Evolutionary conservation across 2,329 filamentous ascomycete genomes (phyloP).

Genomic region (Phaeosphaeriaceae sp.): DNA sequence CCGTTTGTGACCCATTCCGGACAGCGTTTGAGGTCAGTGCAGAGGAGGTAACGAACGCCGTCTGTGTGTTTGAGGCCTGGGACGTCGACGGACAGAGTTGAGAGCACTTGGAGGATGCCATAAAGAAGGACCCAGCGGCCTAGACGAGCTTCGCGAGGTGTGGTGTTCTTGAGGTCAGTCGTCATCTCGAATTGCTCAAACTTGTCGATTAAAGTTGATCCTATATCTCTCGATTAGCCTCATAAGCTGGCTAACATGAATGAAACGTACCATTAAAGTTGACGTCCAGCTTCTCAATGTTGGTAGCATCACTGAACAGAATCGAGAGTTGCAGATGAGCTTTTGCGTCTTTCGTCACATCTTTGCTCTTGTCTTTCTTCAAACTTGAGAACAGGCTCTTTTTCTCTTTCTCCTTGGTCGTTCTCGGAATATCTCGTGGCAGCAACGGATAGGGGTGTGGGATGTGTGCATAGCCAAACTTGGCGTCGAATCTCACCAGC

Average conservation of each 20-base stretch:
- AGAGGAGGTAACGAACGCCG: slow-evolving; percentile 50
- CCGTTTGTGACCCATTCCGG: slow-evolving; percentile 46
- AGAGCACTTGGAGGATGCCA: slow-evolving; percentile 51
- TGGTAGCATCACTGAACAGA: slow-evolving; percentile 50
- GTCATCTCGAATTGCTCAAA: slow-evolving; percentile 51
- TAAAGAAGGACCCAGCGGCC: slow-evolving; percentile 55
- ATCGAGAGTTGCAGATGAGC: slow-evolving; percentile 49
- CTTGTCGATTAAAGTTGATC: slow-evolving; percentile 49
- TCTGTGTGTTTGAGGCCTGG: slow-evolving; percentile 46
- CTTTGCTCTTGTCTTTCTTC: slow-evolving; percentile 45
- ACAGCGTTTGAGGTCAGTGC: slow-evolving; percentile 45
- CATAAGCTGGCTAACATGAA: not conserved
- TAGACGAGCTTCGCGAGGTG: slow-evolving; percentile 51
- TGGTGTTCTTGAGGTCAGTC: slow-evolving; percentile 37
- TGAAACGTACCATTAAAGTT: slow-evolving; percentile 42
- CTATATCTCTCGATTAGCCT: slow-evolving; percentile 24
- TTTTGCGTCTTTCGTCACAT: slow-evolving; percentile 45
- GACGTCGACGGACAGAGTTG: slow-evolving; percentile 51
- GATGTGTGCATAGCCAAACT: slow-evolving; percentile 58
- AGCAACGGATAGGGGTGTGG: slow-evolving; percentile 71
- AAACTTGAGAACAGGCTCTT: slow-evolving; percentile 44
- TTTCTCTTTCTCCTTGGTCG: slow-evolving; percentile 37
- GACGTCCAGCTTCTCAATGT: slow-evolving; percentile 48
- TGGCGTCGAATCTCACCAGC: slow-evolving; percentile 69
- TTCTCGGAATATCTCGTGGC: slow-evolving; percentile 50